Evolutionary conservation across 257 asterid genomes (phyloP).

Genomic region (Solanum boliviense): DNA sequence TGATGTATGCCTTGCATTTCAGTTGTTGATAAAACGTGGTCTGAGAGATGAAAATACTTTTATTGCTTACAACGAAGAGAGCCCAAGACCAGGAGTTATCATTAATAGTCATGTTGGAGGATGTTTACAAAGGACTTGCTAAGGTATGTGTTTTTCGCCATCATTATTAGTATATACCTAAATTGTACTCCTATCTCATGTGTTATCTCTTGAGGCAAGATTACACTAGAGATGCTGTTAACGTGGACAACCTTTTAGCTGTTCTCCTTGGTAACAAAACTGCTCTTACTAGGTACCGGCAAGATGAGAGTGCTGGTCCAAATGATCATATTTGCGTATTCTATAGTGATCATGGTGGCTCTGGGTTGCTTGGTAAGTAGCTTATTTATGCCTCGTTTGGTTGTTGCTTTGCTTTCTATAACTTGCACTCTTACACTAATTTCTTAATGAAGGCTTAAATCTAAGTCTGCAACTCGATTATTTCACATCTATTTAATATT

Average conservation of each 20-base stretch:
- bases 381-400: not conserved
- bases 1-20: constrained; percentile 89
- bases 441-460: too few relatives aligned
- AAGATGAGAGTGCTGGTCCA: constrained; percentile 78
- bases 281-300: constrained; percentile 65
- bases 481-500: too few relatives aligned
- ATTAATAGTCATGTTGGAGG: constrained; percentile 67
- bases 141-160: not conserved
- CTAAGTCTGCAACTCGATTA: too few relatives aligned
- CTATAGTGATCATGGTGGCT: constrained; percentile 92
- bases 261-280: constrained; percentile 68
- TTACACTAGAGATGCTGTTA: constrained; percentile 62
- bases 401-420: constrained; percentile 19
- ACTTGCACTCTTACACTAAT: too few relatives aligned
- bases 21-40: constrained; percentile 70
- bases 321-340: constrained; percentile 74
- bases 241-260: constrained; percentile 52
- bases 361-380: constrained; percentile 85
- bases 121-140: constrained; percentile 16
- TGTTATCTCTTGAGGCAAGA: constrained; percentile 48
- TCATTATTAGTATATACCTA: not conserved
- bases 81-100: constrained; percentile 77
- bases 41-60: constrained; percentile 79
- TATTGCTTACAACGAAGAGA: constrained; percentile 61
- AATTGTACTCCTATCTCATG: constrained; percentile 6